Conservation (phyloP, 805 yeast genomes). For the Blastobotrys chiropterorum region DNA sequence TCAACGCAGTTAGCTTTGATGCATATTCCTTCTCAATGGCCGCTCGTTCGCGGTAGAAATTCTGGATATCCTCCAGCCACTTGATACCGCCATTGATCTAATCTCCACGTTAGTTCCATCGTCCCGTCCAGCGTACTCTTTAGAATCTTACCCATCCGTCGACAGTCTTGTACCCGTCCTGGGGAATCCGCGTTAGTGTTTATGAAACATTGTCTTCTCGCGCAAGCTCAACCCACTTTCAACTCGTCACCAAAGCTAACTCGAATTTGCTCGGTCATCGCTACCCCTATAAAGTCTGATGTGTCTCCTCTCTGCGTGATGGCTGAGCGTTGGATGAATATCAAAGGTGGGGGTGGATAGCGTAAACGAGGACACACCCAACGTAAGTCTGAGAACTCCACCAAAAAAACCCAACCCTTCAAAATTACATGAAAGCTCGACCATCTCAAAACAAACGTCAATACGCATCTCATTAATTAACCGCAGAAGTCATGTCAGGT, state of each 20-base stretch:
- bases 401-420: background rate
- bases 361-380: background rate
- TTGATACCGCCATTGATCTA: constrained; percentile 50
- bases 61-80: constrained; percentile 74
- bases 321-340: background rate
- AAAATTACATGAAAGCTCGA: background rate
- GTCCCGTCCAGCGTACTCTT: background rate
- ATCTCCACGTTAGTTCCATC: background rate
- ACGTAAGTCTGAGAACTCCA: background rate
- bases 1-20: constrained; percentile 52
- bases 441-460: background rate
- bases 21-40: constrained; percentile 79
- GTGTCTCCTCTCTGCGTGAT: background rate
- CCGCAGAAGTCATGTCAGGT: background rate
- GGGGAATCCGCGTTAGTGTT: constrained; percentile 13
- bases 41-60: constrained; percentile 79
- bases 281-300: too few relatives aligned
- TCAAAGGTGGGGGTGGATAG: background rate
- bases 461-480: background rate
- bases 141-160: constrained; percentile 57
- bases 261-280: background rate
- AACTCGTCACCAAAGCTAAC: constrained; percentile 31
- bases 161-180: constrained; percentile 74
- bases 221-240: constrained; percentile 18
- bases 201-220: background rate